phyloP scores from a whole-genome alignment of 768 basidiomycete species.

The Solioccasus polychromus region DNA sequence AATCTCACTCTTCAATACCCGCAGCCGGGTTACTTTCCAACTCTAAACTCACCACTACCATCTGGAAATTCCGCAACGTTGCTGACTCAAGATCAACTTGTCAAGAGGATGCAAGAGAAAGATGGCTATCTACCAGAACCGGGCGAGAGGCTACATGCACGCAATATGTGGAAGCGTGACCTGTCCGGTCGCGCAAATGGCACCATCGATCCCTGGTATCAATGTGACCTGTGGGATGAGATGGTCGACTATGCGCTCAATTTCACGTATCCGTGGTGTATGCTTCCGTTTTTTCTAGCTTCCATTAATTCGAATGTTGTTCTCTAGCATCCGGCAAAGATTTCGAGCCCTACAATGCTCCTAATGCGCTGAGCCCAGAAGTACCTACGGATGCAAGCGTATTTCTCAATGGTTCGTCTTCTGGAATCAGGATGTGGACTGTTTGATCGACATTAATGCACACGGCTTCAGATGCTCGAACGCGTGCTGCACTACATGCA shows the following conservation, averaged over 20 bases:
- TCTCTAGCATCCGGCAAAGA: conserved; percentile 23
- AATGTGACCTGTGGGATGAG: conserved; percentile 62
- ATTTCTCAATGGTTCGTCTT: conserved; percentile 60
- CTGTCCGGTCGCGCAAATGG: conserved; percentile 48
- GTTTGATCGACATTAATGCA: background rate
- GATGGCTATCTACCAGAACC: conserved; percentile 22
- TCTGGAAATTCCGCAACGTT: conserved; percentile 10
- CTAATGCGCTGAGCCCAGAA: conserved; percentile 54
- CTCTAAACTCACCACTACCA: conserved; percentile 18
- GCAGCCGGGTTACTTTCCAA: conserved; percentile 50
- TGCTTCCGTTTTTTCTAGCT: conserved; percentile 6
- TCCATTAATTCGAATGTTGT: conserved; percentile 7
- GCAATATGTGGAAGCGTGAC: conserved; percentile 42
- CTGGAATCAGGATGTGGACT: background rate
- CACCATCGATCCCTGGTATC: conserved; percentile 61
- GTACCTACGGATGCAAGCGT: conserved; percentile 46
- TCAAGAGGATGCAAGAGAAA: conserved; percentile 17
- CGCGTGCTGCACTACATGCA: conserved; percentile 64
- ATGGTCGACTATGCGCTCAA: conserved; percentile 72
- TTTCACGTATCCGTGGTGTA: conserved; percentile 64
- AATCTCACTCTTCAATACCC: conserved; percentile 71
- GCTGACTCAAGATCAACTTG: conserved; percentile 22
- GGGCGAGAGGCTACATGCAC: conserved; percentile 23
- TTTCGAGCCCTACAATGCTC: conserved; percentile 51
- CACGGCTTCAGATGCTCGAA: conserved; percentile 46